Conservation (phyloP, 2,329 filamentous ascomycete species). For the Phaeosphaeriaceae sp. region DNA sequence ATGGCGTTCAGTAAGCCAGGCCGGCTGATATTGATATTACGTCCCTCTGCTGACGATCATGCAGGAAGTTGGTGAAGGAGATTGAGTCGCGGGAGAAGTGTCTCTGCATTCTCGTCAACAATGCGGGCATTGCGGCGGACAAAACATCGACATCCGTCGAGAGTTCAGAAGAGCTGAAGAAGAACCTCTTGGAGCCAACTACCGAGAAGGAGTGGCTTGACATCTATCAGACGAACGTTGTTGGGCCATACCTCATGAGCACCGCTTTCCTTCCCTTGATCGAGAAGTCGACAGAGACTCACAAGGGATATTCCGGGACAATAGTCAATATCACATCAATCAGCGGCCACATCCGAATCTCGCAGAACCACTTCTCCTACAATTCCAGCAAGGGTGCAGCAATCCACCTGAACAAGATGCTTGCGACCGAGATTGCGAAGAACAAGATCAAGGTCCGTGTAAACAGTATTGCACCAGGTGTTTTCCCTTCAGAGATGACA, state of each 20-base stretch:
- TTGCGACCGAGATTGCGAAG: constrained; percentile 61
- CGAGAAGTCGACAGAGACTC: constrained; percentile 51
- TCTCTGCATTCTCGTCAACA: constrained; percentile 57
- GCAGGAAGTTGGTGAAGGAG: constrained; percentile 50
- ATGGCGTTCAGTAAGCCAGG: constrained; percentile 47
- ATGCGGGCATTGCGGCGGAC: constrained; percentile 53
- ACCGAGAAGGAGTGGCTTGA: constrained; percentile 55
- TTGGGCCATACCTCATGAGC: constrained; percentile 56
- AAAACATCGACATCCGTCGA: constrained; percentile 49
- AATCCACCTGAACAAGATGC: constrained; percentile 63
- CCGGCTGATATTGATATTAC: neutral
- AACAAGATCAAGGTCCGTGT: constrained; percentile 62
- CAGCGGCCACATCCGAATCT: constrained; percentile 54
- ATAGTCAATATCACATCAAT: constrained; percentile 58
- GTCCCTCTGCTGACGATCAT: constrained; percentile 6
- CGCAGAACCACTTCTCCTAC: constrained; percentile 57
- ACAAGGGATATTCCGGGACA: constrained; percentile 52
- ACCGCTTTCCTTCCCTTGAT: constrained; percentile 56
- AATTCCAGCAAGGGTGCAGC: constrained; percentile 59
- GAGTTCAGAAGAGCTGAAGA: constrained; percentile 52
- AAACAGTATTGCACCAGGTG: constrained; percentile 64
- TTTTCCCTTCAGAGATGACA: constrained; percentile 67
- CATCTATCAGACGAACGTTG: constrained; percentile 56
- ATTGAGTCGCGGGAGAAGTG: constrained; percentile 54
- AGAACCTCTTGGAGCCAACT: constrained; percentile 54